Evolutionary conservation across 139 green algal species (phyloP).

Genomic region (Coelastrella sp.): DNA sequence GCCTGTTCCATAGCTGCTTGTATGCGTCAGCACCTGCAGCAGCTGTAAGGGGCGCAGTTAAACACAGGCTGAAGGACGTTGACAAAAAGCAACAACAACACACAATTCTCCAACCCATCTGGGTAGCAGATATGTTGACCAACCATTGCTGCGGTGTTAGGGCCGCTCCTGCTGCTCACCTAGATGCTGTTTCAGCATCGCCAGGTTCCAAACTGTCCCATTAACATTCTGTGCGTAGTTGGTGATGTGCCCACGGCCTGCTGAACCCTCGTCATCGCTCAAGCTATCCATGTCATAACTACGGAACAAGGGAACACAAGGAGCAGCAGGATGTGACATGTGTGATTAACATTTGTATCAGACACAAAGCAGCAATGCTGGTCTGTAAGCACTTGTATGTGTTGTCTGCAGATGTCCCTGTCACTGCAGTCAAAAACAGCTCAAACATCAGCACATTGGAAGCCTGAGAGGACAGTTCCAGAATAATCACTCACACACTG

Average conservation of each 20-base stretch:
- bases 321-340: background rate
- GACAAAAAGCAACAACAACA: too few relatives aligned
- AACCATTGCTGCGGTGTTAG: background rate
- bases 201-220: slow-evolving; percentile 67
- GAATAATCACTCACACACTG: too few relatives aligned
- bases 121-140: too few relatives aligned
- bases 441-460: too few relatives aligned
- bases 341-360: background rate
- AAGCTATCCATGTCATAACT: slow-evolving; percentile 46
- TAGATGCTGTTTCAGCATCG: slow-evolving; percentile 61
- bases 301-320: background rate
- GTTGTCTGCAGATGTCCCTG: too few relatives aligned
- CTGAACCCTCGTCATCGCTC: slow-evolving; percentile 48
- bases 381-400: too few relatives aligned
- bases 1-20: slow-evolving; percentile 48
- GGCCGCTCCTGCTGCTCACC: slow-evolving; percentile 41
- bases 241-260: slow-evolving; percentile 66
- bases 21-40: slow-evolving; percentile 45
- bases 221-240: slow-evolving; percentile 75
- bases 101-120: too few relatives aligned
- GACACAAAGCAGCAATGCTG: too few relatives aligned
- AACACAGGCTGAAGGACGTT: too few relatives aligned
- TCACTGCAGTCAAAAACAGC: too few relatives aligned
- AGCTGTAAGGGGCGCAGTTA: too few relatives aligned
- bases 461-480: too few relatives aligned